Evolutionary conservation across 1,284 basidiomycete species (phyloP).

Genomic region (Exobasidium rhododendri): DNA sequence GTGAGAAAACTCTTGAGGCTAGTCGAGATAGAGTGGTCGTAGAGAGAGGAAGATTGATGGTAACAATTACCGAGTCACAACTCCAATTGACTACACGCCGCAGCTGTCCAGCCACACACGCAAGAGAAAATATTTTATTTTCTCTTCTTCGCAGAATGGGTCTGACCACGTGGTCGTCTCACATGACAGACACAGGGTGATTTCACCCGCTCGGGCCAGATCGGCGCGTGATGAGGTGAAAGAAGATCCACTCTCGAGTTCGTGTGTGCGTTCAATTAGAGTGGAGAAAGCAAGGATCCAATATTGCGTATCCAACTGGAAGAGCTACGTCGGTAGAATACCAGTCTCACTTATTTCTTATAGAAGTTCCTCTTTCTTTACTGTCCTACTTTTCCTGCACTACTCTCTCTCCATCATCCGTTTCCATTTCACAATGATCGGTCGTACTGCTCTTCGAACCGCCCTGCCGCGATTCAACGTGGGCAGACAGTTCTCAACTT

Average conservation of each 20-base stretch:
- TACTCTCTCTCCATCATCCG: slow-evolving; percentile 4
- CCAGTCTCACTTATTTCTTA: too few species aligned
- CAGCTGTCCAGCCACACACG: too few species aligned
- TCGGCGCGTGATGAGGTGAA: not conserved
- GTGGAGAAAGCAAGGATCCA: too few species aligned
- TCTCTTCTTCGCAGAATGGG: not conserved
- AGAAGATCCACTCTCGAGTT: slow-evolving; percentile 6
- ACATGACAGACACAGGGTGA: not conserved
- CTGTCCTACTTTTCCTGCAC: slow-evolving; percentile 7
- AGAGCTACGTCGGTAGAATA: too few species aligned
- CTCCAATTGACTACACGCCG: too few species aligned
- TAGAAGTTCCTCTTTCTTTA: slow-evolving; percentile 20
- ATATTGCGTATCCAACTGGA: too few species aligned
- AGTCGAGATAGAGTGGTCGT: slow-evolving; percentile 21
- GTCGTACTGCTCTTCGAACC: slow-evolving; percentile 30
- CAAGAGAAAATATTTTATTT: too few species aligned
- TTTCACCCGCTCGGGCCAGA: not conserved
- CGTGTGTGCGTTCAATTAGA: slow-evolving; percentile 8
- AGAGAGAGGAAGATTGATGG: slow-evolving; percentile 26
- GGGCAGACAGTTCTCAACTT: slow-evolving; percentile 72
- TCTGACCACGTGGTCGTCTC: not conserved
- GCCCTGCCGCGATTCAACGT: slow-evolving; percentile 25
- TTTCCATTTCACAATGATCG: slow-evolving; percentile 33
- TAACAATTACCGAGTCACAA: too few species aligned
- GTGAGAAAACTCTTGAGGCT: slow-evolving; percentile 20